Conservation (phyloP, 345 rosid species). For the Dipteronia dyeriana region DNA sequence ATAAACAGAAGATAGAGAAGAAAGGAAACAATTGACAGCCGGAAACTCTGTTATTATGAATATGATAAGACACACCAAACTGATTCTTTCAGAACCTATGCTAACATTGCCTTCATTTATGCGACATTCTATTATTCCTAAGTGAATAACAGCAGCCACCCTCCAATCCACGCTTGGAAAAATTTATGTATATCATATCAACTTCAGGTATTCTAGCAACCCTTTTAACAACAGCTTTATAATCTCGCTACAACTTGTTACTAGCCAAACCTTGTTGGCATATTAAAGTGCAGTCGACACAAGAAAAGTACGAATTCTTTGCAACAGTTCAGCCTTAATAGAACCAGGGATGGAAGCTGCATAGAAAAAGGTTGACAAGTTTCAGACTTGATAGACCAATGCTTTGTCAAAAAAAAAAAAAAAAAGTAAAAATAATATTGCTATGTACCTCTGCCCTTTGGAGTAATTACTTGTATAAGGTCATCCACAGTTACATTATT, state of each 20-base stretch:
- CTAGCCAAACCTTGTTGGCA: neutral
- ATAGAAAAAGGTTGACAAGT: constrained; percentile 8
- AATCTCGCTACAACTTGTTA: constrained; percentile 9
- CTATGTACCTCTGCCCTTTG: constrained; percentile 51
- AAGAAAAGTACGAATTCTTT: constrained; percentile 49
- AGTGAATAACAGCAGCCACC: neutral
- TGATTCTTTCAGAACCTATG: neutral
- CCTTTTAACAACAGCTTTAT: neutral
- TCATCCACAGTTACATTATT: constrained; percentile 53
- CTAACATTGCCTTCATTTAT: neutral
- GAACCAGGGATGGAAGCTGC: constrained; percentile 60
- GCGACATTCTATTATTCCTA: neutral
- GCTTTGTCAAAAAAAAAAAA: neutral
- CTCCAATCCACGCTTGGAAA: neutral
- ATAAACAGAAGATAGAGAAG: neutral
- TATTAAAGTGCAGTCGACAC: constrained; percentile 42
- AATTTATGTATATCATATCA: neutral
- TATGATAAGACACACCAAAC: neutral
- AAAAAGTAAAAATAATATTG: neutral
- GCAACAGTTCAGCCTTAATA: constrained; percentile 56
- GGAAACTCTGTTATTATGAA: neutral
- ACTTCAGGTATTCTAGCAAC: neutral
- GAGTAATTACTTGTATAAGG: constrained; percentile 47
- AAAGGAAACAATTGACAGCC: neutral
- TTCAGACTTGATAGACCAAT: constrained; percentile 2